Percentiles rank a stretch among this genome's conserved stretches.
These are phyloP conservation scores for Cadophora gregata DNA, from an alignment of 2,329 filamentous ascomycete genomes.

Conservation along the genomic window DNA sequence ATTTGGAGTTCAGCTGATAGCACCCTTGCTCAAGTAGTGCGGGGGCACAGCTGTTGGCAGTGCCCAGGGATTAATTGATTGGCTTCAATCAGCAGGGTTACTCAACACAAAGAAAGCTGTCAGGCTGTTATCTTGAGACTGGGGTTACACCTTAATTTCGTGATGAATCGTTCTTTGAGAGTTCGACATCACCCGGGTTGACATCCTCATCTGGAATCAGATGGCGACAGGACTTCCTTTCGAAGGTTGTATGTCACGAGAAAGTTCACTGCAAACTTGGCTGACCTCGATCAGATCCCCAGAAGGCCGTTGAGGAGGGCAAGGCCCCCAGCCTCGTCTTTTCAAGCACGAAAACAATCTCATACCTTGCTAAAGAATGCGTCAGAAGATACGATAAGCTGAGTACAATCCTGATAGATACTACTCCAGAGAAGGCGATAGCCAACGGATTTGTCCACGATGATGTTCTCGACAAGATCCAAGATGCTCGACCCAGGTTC, in stretches of 20 bases:
- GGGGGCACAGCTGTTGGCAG: conserved; percentile 5
- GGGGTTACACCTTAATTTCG: background rate
- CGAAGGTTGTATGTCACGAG: background rate
- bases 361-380: conserved; percentile 11
- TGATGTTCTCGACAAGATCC: conserved; percentile 16
- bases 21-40: conserved; percentile 5
- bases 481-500: conserved; percentile 31
- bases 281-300: conserved; percentile 5
- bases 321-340: background rate
- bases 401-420: background rate
- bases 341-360: background rate
- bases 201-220: background rate
- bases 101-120: no score
- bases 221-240: background rate
- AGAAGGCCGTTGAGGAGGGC: background rate
- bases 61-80: background rate
- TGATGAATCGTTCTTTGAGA: background rate
- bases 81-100: background rate
- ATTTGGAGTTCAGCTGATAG: conserved; percentile 7
- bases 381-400: background rate
- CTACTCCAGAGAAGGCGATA: conserved; percentile 10
- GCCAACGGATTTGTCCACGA: conserved; percentile 26
- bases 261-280: background rate
- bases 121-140: conserved; percentile 13
- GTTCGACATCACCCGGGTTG: background rate